Evolutionary conservation across 2,329 filamentous ascomycete species (phyloP), one percentile per base, ranked within the genome.

Genomic region (Boeremia exigua): DNA sequence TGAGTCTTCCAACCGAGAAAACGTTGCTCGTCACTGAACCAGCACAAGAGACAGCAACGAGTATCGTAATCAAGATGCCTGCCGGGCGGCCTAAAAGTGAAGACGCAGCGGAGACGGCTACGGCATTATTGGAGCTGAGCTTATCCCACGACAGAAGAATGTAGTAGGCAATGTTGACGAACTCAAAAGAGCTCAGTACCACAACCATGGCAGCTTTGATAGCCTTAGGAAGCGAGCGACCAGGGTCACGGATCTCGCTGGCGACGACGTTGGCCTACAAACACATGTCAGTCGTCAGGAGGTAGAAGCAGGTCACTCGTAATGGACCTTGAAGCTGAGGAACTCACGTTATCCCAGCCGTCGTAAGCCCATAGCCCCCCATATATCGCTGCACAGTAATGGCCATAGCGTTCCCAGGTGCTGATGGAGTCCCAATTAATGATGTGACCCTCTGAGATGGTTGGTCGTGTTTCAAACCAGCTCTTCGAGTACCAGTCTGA

Each of bases 291-390:
- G 54, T 14, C 12, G 30, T 34, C 14, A 14, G 5, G 4, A 29
- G 10, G 12, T 29, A 27, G 9, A 27, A 17, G 4, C 6, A 8
- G n/a, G 42, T 40, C 19, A 40, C 19, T 14, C 6, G 19, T 8
- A 11, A n/a, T 43, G 15, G n/a, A 8, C 27, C 8, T 27, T 17
- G 30, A 23, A 19, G 14, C 15, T 17, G 12, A 17, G n/a, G 23
- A 9, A 63, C 78, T 74, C 34, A 84, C 84, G 75, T 87, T 88
- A 51, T 88, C 86, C 86, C 86, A 88, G 0, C 86, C 86, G 0
- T 83, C 86, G 56, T 87, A 88, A 0, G 84, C 86, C 86, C 85
- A 88, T 0, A 88, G 67, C 0, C 84, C 84, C 0, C 82, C 86
- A 61, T 88, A 88, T 0, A 88, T 75, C 0, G 86, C 86, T 1